Conservation (phyloP, 1,284 basidiomycete species). For the Stereum hirsutum region DNA sequence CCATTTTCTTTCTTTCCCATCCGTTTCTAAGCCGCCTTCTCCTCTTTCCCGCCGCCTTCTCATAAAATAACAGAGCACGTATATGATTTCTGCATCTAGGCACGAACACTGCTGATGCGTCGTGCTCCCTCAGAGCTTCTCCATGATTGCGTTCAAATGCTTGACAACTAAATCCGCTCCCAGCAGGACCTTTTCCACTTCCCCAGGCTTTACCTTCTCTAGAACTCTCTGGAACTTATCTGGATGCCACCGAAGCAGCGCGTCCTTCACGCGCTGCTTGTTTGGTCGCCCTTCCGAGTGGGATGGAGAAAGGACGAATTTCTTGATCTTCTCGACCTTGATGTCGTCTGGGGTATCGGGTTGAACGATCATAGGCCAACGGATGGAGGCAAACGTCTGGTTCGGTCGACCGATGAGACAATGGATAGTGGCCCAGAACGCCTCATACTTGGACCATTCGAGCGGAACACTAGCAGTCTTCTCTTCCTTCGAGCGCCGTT, state of each 20-base stretch:
- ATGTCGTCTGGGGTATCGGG: slow-evolving; percentile 39
- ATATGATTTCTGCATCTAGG: too few relatives aligned
- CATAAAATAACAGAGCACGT: too few relatives aligned
- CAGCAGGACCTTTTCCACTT: slow-evolving; percentile 49
- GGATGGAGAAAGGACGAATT: slow-evolving; percentile 50
- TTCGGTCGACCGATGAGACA: slow-evolving; percentile 27
- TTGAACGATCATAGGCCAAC: slow-evolving; percentile 50
- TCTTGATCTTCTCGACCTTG: slow-evolving; percentile 34
- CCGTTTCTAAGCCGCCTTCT: too few relatives aligned
- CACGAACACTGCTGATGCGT: too few relatives aligned
- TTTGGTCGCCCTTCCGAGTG: slow-evolving; percentile 46
- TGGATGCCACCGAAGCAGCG: slow-evolving; percentile 68
- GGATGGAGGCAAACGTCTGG: slow-evolving; percentile 50
- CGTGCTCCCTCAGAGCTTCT: too few relatives aligned
- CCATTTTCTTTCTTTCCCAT: too few relatives aligned
- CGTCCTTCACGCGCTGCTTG: slow-evolving; percentile 55
- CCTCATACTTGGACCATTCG: slow-evolving; percentile 55
- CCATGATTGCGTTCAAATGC: slow-evolving; percentile 60
- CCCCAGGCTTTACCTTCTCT: slow-evolving; percentile 40
- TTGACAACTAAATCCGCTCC: slow-evolving; percentile 60
- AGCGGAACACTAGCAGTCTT: slow-evolving; percentile 21
- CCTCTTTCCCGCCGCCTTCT: too few relatives aligned
- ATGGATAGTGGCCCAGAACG: slow-evolving; percentile 43
- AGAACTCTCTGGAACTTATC: slow-evolving; percentile 58
- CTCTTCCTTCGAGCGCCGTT: slow-evolving; percentile 27